Base-by-base conservation (phyloP, 2,329 filamentous ascomycete genomes). In the Apiospora koreana region DNA sequence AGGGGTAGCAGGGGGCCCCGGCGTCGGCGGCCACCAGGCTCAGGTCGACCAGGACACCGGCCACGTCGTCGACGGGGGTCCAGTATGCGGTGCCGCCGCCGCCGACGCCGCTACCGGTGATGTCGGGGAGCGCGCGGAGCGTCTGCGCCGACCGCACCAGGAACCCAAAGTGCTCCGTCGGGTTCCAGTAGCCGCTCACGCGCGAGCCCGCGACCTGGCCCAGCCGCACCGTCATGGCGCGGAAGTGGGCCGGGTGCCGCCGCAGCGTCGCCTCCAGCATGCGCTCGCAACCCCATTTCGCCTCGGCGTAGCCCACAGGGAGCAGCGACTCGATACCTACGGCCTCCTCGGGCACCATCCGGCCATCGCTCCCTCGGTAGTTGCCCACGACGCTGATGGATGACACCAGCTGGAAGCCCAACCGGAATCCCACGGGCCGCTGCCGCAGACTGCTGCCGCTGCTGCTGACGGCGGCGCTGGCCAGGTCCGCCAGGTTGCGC, bases 161-260 rank as follows among this genome's bases (percentile, higher is more conserved):
- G 71, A 86, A 86, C 0, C 79, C 74, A 16, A 88, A 77, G 71
- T 88, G 85, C 73, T 89, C 86, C 38, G 81, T 79, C 0, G 82
- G 77, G 72, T 89, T 89, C 88, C 87, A 90, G 73, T 84, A 85
- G 0, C 87, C 87, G 69, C 78, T 87, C 0, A 69, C 79, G 3
- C 74, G 82, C 0, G 83, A 85, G 0, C 88, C 88, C 1, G 87
- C 80, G 50, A 90, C 85, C 75, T 90, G 88, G 0, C 85, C 88
- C 0, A 83, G 78, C 0, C 87, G 81, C 0, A 86, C 82, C 0
- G 76, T 77, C 78, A 82, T 83, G 0, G 83, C 71, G 21, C 80
- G 81, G 77, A 88, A 87, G 0, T 73, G 76, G 0, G 79, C 69
- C 0, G 82, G 82, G 71, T 84, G 76, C n/a, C 77, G 74, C 69